Evolutionary conservation across 2,329 filamentous ascomycete species (phyloP).

Genomic region (Colletotrichum falcatum): DNA sequence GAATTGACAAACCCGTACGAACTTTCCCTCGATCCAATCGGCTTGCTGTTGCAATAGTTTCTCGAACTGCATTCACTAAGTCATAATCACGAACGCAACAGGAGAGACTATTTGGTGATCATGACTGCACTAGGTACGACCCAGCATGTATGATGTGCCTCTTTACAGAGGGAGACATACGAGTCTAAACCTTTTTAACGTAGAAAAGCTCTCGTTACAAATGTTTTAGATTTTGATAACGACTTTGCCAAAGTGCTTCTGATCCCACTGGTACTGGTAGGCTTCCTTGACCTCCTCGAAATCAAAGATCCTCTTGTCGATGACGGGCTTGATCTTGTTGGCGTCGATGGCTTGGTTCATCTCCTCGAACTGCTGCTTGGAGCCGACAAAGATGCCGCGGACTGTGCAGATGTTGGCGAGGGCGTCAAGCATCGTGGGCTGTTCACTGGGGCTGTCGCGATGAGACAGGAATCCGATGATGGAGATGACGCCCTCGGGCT

Average conservation of each 20-base stretch:
- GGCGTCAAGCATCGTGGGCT: constrained; percentile 38
- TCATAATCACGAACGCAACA: not conserved
- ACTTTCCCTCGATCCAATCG: not conserved
- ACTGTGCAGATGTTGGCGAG: constrained; percentile 37
- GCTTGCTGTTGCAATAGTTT: not conserved
- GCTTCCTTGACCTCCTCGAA: constrained; percentile 40
- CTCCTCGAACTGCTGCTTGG: constrained; percentile 39
- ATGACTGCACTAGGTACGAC: constrained; percentile 20
- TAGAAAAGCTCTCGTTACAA: not conserved
- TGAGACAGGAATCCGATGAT: constrained; percentile 49
- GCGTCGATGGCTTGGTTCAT: constrained; percentile 39
- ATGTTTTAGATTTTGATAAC: constrained; percentile 29
- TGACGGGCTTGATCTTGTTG: constrained; percentile 33
- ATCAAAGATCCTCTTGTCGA: constrained; percentile 32
- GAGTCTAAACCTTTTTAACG: not conserved
- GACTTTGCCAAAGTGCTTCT: constrained; percentile 38
- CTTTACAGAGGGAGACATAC: not conserved
- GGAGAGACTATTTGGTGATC: not conserved
- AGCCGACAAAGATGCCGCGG: constrained; percentile 35
- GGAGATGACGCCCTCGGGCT: constrained; percentile 59
- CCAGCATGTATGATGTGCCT: not conserved
- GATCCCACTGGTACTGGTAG: constrained; percentile 37
- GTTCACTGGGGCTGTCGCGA: constrained; percentile 8
- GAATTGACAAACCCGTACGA: too few species aligned
- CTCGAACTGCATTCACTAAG: too few species aligned